A percentile compares a stretch with the other conserved stretches of the same genome.
Conservation (phyloP, 495 filamentous ascomycete genomes). For the Tricharina praecox region DNA sequence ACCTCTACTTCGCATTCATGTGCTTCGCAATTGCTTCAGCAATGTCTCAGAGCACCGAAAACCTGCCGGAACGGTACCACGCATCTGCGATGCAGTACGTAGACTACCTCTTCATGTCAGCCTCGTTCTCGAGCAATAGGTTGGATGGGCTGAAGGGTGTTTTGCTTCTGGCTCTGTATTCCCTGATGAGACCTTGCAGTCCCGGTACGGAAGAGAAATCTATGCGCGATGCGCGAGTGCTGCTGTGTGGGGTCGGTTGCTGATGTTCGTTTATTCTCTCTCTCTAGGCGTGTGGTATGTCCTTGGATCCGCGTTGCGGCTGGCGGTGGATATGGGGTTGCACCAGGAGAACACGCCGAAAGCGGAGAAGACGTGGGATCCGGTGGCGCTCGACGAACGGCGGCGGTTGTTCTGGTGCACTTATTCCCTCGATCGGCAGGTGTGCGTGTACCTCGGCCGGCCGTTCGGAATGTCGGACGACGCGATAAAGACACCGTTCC, state of each 20-base stretch:
- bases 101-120: constrained; percentile 18
- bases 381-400: constrained; percentile 33
- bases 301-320: constrained; percentile 33
- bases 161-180: constrained; percentile 36
- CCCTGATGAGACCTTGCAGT: constrained; percentile 35
- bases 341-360: constrained; percentile 31
- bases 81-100: constrained; percentile 23
- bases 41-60: constrained; percentile 11
- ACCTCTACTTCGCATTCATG: constrained; percentile 24
- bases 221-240: neutral
- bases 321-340: constrained; percentile 35
- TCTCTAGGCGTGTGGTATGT: constrained; percentile 36
- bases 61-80: constrained; percentile 22
- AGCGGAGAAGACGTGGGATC: constrained; percentile 22
- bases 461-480: constrained; percentile 37
- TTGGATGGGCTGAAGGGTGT: constrained; percentile 30
- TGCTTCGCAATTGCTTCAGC: constrained; percentile 24
- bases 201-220: constrained; percentile 24
- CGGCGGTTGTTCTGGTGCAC: constrained; percentile 39
- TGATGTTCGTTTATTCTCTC: no score
- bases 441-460: constrained; percentile 35
- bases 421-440: constrained; percentile 37
- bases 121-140: constrained; percentile 19
- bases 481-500: constrained; percentile 33
- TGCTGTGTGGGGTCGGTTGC: no score